Evolutionary conservation across 176 grass and related monocot species (phyloP).

Genomic region (Aegilops speltoides): DNA sequence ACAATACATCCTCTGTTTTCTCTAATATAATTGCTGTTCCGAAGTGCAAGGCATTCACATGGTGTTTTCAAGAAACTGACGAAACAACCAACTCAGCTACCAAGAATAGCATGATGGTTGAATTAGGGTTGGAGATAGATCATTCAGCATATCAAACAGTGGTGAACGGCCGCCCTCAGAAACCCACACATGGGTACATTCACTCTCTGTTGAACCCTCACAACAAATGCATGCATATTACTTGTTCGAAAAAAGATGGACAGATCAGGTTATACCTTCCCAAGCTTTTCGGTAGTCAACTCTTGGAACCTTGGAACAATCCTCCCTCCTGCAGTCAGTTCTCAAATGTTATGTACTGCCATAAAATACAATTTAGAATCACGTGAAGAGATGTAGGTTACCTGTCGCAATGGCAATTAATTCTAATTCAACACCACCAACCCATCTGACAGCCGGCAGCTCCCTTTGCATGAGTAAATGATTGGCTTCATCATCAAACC

Average conservation of each 20-base stretch:
- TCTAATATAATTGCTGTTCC: not conserved
- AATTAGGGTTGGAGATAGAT: not conserved
- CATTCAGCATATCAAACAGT: not conserved
- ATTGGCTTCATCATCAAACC: constrained; percentile 99
- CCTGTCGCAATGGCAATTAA: constrained; percentile 98
- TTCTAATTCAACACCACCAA: constrained; percentile 98
- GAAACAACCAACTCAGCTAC: not conserved
- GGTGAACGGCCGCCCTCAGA: not conserved
- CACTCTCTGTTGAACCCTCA: not conserved
- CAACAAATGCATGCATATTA: not conserved
- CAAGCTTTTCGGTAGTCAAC: constrained; percentile 79
- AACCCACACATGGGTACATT: not conserved
- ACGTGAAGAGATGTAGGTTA: not conserved
- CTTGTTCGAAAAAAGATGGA: not conserved
- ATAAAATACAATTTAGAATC: not conserved
- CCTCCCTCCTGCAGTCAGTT: constrained; percentile 64
- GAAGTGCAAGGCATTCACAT: not conserved
- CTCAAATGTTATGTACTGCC: constrained; percentile 13
- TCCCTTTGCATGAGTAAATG: constrained; percentile 90
- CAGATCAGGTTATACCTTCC: constrained; percentile 57
- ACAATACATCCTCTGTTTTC: not conserved
- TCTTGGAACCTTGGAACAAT: constrained; percentile 98
- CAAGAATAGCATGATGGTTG: not conserved
- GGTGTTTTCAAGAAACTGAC: not conserved
- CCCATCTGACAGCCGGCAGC: constrained; percentile 97